These are phyloP conservation scores for Solanum piurae DNA, from an alignment of 257 asterid species.

Conservation along the genomic window DNA sequence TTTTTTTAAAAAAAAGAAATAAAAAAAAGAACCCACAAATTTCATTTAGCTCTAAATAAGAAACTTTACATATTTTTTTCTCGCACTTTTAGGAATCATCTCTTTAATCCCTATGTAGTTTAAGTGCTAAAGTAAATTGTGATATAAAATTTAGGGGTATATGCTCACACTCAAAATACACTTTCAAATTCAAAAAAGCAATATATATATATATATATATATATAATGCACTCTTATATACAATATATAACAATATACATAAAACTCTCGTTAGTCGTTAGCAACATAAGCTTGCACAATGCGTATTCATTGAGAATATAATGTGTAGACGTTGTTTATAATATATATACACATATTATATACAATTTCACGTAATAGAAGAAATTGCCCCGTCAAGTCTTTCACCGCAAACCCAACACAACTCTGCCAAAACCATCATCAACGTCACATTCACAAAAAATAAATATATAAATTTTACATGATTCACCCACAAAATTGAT, in stretches of 20 bases:
- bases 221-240: neutral
- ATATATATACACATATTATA: neutral
- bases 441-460: neutral
- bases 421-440: neutral
- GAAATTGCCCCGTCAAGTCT: neutral
- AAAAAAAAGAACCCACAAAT: too few relatives aligned
- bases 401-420: neutral
- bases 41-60: too few relatives aligned
- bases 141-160: too few relatives aligned
- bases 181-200: too few relatives aligned
- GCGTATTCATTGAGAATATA: neutral
- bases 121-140: too few relatives aligned
- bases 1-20: too few relatives aligned
- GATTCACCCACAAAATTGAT: neutral
- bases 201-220: too few relatives aligned
- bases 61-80: too few relatives aligned
- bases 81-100: too few relatives aligned
- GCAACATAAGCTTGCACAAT: neutral
- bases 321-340: neutral
- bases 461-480: neutral
- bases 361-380: neutral
- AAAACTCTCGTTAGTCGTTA: neutral
- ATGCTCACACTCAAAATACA: neutral
- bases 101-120: too few relatives aligned
- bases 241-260: neutral